phyloP scores from a whole-genome alignment of 441 rosid genomes.

The Corymbia calophylla region DNA sequence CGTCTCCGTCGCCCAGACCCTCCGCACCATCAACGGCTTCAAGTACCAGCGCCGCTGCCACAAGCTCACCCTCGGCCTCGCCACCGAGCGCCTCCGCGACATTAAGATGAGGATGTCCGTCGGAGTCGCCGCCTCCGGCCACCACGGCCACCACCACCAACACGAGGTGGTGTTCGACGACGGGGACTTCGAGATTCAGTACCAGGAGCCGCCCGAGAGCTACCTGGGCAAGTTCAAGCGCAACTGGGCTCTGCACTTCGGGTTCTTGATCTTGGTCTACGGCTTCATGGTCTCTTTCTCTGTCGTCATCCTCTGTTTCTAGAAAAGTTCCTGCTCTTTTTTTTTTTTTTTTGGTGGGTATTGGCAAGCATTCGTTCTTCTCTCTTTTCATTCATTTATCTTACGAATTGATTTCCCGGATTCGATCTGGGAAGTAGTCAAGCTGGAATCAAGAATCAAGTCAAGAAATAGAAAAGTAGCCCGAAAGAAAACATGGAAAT shows the following conservation, averaged over 20 bases:
- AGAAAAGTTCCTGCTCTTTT: neutral
- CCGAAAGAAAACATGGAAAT: neutral
- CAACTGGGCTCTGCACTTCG: conserved; percentile 91
- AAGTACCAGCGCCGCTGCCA: conserved; percentile 94
- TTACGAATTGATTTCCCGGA: neutral
- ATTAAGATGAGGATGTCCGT: conserved; percentile 43
- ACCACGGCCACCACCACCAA: neutral
- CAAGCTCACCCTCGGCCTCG: conserved; percentile 87
- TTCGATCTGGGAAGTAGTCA: neutral
- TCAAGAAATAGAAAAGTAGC: neutral
- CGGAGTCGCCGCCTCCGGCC: neutral
- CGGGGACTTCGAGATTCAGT: conserved; percentile 84
- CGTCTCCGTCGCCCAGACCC: conserved; percentile 85
- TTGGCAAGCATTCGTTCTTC: neutral
- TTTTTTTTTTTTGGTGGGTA: neutral
- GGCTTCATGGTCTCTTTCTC: conserved; percentile 78
- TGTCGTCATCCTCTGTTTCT: conserved; percentile 79
- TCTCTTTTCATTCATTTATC: neutral
- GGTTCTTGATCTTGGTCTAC: conserved; percentile 75
- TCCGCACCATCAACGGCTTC: conserved; percentile 90
- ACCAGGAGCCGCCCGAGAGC: conserved; percentile 92
- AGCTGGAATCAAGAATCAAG: neutral
- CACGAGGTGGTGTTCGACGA: conserved; percentile 32
- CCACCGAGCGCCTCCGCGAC: conserved; percentile 79
- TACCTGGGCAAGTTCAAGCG: conserved; percentile 93